Conservation (phyloP, 2,329 filamentous ascomycete species). For the Blastomyces parvus region DNA sequence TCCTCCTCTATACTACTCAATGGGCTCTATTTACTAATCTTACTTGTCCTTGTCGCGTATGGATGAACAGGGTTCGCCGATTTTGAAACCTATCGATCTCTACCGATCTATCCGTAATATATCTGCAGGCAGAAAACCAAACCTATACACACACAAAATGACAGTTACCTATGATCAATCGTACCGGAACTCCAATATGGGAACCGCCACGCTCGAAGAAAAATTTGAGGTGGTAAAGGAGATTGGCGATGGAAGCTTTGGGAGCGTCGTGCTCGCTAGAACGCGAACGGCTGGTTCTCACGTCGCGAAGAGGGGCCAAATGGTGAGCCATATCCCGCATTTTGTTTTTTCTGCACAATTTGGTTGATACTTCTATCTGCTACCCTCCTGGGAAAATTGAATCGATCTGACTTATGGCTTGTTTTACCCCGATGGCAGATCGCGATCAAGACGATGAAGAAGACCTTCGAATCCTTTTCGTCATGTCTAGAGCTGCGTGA, state of each 20-base stretch:
- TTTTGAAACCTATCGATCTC: not conserved
- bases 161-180: slow-evolving; percentile 65
- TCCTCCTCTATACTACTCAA: not conserved
- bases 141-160: slow-evolving; percentile 48
- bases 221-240: slow-evolving; percentile 96
- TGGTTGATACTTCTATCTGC: not conserved
- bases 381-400: not conserved
- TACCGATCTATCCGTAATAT: slow-evolving; percentile 11
- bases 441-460: slow-evolving; percentile 99
- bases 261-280: slow-evolving; percentile 84
- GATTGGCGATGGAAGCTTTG: slow-evolving; percentile 97
- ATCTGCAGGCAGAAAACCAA: slow-evolving; percentile 33
- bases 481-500: slow-evolving; percentile 90
- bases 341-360: not conserved
- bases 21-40: slow-evolving; percentile 1
- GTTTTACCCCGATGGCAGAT: slow-evolving; percentile 48
- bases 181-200: slow-evolving; percentile 51
- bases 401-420: not conserved
- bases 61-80: not conserved
- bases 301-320: slow-evolving; percentile 78
- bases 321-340: slow-evolving; percentile 53
- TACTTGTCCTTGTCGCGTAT: not conserved
- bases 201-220: slow-evolving; percentile 59
- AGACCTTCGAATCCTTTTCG: slow-evolving; percentile 86
- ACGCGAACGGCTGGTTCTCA: slow-evolving; percentile 83